Percentiles rank a stretch among this genome's conserved stretches.
These are phyloP conservation scores for Neophaeococcomyces aloes DNA, from an alignment of 2,329 filamentous ascomycete species.

Conservation along the genomic window DNA sequence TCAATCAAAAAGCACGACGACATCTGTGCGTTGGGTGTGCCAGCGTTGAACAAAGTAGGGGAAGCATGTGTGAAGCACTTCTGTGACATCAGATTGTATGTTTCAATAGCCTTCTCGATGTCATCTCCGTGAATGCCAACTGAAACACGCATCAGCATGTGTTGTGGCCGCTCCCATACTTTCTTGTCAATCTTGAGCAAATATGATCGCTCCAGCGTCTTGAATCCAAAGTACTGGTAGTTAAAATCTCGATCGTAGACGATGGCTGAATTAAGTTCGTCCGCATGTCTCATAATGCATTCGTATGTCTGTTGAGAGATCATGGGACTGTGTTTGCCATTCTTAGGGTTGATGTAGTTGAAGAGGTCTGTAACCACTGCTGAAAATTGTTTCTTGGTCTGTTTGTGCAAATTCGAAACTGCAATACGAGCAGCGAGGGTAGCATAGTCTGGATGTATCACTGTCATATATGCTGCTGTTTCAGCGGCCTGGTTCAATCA, in stretches of 20 bases:
- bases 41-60: slow-evolving; percentile 94
- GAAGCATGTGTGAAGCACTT: slow-evolving; percentile 99
- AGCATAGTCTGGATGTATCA: slow-evolving; percentile 97
- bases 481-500: slow-evolving; percentile 65
- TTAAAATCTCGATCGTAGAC: slow-evolving; percentile 99
- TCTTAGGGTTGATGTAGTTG: slow-evolving; percentile 93
- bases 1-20: slow-evolving; percentile 98
- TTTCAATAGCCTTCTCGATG: slow-evolving; percentile 89
- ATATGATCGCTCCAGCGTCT: slow-evolving; percentile 96
- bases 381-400: slow-evolving; percentile 99
- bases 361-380: slow-evolving; percentile 86
- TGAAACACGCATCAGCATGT: slow-evolving; percentile 99
- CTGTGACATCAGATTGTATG: slow-evolving; percentile 97
- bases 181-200: slow-evolving; percentile 91
- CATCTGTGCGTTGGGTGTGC: slow-evolving; percentile 85
- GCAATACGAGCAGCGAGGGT: slow-evolving; percentile 97
- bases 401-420: slow-evolving; percentile 98
- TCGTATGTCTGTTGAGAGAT: slow-evolving; percentile 87
- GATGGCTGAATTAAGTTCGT: slow-evolving; percentile 96
- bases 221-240: slow-evolving; percentile 99
- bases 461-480: slow-evolving; percentile 99
- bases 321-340: slow-evolving; percentile 75
- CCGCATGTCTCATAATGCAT: slow-evolving; percentile 87
- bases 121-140: slow-evolving; percentile 94
- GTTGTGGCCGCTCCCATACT: slow-evolving; percentile 92